A percentile compares a stretch with the other conserved stretches of the same genome.
phyloP scores from a whole-genome alignment of 2,329 filamentous ascomycete genomes.

The Didymella exigua region DNA sequence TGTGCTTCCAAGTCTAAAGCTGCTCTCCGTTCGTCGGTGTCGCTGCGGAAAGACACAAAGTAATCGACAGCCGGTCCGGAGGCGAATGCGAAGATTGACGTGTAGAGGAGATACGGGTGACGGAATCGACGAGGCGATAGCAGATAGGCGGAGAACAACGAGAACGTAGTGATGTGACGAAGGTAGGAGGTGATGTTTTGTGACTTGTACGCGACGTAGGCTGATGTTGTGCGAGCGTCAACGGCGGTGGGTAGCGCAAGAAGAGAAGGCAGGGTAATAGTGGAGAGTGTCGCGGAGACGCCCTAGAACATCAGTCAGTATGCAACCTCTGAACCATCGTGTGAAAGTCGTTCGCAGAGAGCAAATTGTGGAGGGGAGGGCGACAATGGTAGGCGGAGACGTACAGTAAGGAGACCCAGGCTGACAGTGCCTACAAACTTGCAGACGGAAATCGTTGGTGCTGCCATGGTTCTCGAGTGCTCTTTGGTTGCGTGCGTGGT shows the following conservation, averaged over 20 bases:
- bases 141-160: conserved; percentile 77
- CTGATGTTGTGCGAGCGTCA: conserved; percentile 65
- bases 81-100: conserved; percentile 67
- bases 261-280: conserved; percentile 78
- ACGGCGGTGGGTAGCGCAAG: conserved; percentile 78
- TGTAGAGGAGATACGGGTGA: conserved; percentile 92
- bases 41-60: conserved; percentile 35
- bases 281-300: conserved; percentile 82
- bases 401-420: conserved; percentile 84
- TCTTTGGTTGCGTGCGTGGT: not conserved
- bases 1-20: conserved; percentile 40
- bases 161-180: conserved; percentile 69
- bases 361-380: not conserved
- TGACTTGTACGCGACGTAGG: conserved; percentile 66
- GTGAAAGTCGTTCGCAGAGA: not conserved
- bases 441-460: conserved; percentile 73
- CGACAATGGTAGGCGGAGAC: conserved; percentile 46
- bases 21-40: conserved; percentile 31
- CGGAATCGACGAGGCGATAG: conserved; percentile 75
- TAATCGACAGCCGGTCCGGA: conserved; percentile 51
- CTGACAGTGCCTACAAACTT: conserved; percentile 95
- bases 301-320: conserved; percentile 62
- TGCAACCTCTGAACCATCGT: not conserved
- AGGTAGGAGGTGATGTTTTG: conserved; percentile 64
- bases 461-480: conserved; percentile 58